phyloP scores from a whole-genome alignment of 768 basidiomycete genomes.

The Boletus fagicola region DNA sequence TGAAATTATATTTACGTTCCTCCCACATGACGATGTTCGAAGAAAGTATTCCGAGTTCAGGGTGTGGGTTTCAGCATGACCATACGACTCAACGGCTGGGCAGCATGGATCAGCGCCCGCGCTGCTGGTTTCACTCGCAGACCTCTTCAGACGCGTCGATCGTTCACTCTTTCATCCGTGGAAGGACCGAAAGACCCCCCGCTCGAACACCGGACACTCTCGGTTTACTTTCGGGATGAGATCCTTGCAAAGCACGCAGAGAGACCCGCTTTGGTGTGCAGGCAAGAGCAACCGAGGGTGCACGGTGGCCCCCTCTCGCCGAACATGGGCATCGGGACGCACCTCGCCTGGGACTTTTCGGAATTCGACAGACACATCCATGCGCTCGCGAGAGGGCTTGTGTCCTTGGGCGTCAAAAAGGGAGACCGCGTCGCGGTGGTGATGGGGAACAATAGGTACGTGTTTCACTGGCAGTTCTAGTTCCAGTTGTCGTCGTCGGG shows the following conservation, averaged over 20 bases:
- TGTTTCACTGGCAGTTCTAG: neutral
- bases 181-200: conserved; percentile 57
- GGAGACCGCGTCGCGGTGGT: conserved; percentile 78
- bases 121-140: conserved; percentile 6
- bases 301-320: conserved; percentile 60
- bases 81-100: neutral
- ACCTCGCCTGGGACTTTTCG: conserved; percentile 70
- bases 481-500: neutral
- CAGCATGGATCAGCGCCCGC: neutral
- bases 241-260: conserved; percentile 49
- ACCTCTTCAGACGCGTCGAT: conserved; percentile 16
- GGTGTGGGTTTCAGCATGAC: conserved; percentile 2
- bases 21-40: neutral
- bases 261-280: conserved; percentile 64
- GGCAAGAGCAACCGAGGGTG: conserved; percentile 51
- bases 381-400: conserved; percentile 67
- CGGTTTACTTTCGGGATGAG: conserved; percentile 57
- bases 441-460: conserved; percentile 84
- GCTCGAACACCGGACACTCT: conserved; percentile 53
- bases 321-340: conserved; percentile 47
- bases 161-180: conserved; percentile 50
- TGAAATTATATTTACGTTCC: neutral
- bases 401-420: conserved; percentile 65
- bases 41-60: no score
- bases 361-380: conserved; percentile 67